Evolutionary conservation across 2,329 filamentous ascomycete genomes (phyloP).

Genomic region (Mollisia scopiformis): DNA sequence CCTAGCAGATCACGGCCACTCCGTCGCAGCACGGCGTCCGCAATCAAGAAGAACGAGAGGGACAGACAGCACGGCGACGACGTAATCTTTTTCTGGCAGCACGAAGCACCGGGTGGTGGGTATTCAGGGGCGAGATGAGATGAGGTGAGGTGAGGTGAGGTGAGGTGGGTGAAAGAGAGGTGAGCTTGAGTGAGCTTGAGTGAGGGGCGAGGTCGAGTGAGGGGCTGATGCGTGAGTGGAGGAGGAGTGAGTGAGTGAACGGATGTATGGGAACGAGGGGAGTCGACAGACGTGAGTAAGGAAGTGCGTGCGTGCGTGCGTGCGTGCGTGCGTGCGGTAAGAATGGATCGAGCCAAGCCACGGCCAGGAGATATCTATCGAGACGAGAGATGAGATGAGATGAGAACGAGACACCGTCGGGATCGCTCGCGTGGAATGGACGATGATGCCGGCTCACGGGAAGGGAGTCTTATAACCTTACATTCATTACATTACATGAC

Average conservation of each 20-base stretch:
- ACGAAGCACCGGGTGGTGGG: not conserved
- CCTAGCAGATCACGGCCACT: conserved; percentile 5
- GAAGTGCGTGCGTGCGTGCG: no score
- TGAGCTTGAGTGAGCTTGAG: not conserved
- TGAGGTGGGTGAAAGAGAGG: not conserved
- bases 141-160: no score
- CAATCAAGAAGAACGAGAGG: not conserved
- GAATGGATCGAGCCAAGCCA: no score
- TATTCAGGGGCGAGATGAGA: not conserved
- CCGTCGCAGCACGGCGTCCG: conserved; percentile 3
- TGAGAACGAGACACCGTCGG: not conserved
- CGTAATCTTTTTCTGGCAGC: not conserved
- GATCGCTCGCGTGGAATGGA: not conserved
- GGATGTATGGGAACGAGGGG: not conserved
- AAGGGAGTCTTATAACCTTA: not conserved
- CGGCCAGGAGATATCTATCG: not conserved
- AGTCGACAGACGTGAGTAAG: not conserved
- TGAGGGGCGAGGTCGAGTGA: not conserved
- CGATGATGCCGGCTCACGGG: not conserved
- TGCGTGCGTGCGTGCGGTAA: no score
- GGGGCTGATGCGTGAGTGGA: not conserved
- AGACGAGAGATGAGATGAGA: not conserved
- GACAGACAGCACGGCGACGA: no score
- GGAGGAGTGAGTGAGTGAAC: not conserved
- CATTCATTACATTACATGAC: no score